A percentile compares a stretch with the other conserved stretches of the same genome.
Evolutionary conservation across 768 basidiomycete genomes (phyloP).

Genomic region (Leccinum uliginosum): DNA sequence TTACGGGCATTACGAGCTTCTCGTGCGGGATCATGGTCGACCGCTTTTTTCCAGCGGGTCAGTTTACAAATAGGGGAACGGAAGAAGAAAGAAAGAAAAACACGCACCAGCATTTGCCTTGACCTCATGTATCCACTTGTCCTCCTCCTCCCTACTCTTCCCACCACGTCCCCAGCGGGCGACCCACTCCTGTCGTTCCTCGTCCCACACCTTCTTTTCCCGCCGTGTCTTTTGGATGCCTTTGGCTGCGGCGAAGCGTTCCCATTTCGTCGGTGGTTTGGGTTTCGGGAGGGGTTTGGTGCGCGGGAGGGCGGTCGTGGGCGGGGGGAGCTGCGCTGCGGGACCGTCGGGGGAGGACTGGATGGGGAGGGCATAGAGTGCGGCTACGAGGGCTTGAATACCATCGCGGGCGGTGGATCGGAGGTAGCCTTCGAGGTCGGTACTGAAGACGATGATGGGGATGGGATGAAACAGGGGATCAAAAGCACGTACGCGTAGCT

Average conservation of each 20-base stretch:
- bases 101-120: constrained; percentile 77
- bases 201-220: constrained; percentile 88
- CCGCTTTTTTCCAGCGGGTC: constrained; percentile 41
- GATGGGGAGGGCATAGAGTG: constrained; percentile 82
- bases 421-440: constrained; percentile 78
- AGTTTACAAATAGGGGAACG: background rate
- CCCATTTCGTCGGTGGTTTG: constrained; percentile 95
- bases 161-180: constrained; percentile 85
- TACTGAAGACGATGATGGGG: constrained; percentile 36
- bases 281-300: constrained; percentile 91
- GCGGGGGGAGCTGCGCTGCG: constrained; percentile 73
- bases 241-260: constrained; percentile 89
- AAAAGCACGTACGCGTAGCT: constrained; percentile 66
- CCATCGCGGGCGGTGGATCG: constrained; percentile 75
- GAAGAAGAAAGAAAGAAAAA: background rate
- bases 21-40: constrained; percentile 76
- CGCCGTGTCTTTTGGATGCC: constrained; percentile 80
- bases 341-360: constrained; percentile 74
- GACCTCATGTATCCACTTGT: constrained; percentile 91
- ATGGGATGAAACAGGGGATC: background rate
- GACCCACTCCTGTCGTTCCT: constrained; percentile 91
- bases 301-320: constrained; percentile 75
- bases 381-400: constrained; percentile 72
- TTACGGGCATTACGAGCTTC: constrained; percentile 77
- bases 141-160: constrained; percentile 83